These are phyloP conservation scores for Corylus americana DNA, from an alignment of 306 rosid species.

Conservation along the genomic window DNA sequence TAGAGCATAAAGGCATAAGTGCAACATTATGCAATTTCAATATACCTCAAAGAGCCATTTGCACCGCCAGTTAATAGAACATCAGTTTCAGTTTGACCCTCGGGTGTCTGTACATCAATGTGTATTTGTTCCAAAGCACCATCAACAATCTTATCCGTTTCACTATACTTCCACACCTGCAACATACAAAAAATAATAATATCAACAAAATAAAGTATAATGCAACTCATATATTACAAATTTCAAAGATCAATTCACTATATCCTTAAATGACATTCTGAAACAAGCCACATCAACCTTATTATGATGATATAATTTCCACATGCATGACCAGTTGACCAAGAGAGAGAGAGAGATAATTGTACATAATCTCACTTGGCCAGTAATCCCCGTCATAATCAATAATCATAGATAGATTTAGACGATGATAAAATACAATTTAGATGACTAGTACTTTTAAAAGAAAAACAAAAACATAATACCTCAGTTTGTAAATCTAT, in stretches of 20 bases:
- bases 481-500: too few relatives aligned
- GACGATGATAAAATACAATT: too few relatives aligned
- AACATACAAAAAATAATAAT: conserved; percentile 7
- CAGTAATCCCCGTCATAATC: too few relatives aligned
- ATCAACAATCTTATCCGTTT: conserved; percentile 47
- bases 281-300: not conserved
- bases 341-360: too few relatives aligned
- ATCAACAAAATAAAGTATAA: conserved; percentile 2
- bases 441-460: too few relatives aligned
- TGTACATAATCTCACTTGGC: too few relatives aligned
- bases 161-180: conserved; percentile 80
- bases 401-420: too few relatives aligned
- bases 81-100: conserved; percentile 58
- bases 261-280: not conserved
- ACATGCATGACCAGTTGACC: too few relatives aligned
- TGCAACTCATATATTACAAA: not conserved
- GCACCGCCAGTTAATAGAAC: conserved; percentile 59
- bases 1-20: conserved; percentile 10
- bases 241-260: not conserved
- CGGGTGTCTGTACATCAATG: conserved; percentile 50
- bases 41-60: conserved; percentile 68
- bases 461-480: too few relatives aligned
- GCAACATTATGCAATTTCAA: not conserved
- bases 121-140: conserved; percentile 65
- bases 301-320: not conserved